Conservation (phyloP, 78 protist genomes). For the Dictyostelium brefeldianum region DNA sequence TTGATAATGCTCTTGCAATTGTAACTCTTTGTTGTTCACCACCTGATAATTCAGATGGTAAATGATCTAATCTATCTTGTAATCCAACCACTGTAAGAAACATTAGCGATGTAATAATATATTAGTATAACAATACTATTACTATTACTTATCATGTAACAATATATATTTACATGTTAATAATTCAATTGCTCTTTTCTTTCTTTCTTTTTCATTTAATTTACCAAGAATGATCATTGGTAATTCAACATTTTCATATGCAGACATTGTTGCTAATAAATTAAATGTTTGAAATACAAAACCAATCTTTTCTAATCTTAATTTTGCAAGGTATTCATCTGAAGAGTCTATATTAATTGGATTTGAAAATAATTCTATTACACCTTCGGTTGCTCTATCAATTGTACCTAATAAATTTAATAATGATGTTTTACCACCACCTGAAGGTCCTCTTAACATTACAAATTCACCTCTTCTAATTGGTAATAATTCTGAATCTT, state of each 20-base stretch:
- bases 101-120: too few species aligned
- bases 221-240: slow-evolving; percentile 95
- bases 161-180: slow-evolving; percentile 33
- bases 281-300: slow-evolving; percentile 98
- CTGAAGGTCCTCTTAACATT: slow-evolving; percentile 96
- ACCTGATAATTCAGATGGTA: slow-evolving; percentile 97
- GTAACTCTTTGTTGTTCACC: slow-evolving; percentile 98
- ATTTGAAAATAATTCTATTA: slow-evolving; percentile 79
- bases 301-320: slow-evolving; percentile 91
- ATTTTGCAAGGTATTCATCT: slow-evolving; percentile 86
- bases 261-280: slow-evolving; percentile 95
- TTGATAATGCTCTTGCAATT: slow-evolving; percentile 96
- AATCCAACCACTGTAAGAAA: slow-evolving; percentile 93
- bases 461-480: slow-evolving; percentile 93
- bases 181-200: slow-evolving; percentile 70
- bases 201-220: slow-evolving; percentile 76
- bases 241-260: slow-evolving; percentile 96
- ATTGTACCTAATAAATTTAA: slow-evolving; percentile 95
- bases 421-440: slow-evolving; percentile 97
- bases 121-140: too few species aligned
- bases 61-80: slow-evolving; percentile 93
- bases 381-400: slow-evolving; percentile 89
- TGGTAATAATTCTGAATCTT: slow-evolving; percentile 69
- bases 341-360: slow-evolving; percentile 70
- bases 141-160: neutral